Evolutionary conservation across 441 rosid genomes (phyloP).

Genomic region (Theobroma grandiflorum): DNA sequence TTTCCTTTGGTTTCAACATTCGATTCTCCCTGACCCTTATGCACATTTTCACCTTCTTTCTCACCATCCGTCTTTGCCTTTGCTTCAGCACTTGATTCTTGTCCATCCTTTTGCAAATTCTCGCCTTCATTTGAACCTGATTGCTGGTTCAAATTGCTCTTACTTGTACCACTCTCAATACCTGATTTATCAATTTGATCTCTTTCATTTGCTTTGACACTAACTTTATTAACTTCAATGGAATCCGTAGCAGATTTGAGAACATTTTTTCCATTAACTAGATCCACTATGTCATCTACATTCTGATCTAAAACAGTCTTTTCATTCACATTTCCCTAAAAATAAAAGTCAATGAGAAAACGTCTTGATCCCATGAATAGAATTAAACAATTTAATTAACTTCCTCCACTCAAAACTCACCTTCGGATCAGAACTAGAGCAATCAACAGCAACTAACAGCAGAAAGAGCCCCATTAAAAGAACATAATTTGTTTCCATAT

Average conservation of each 20-base stretch:
- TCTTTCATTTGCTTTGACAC: slow-evolving; percentile 20
- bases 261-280: slow-evolving; percentile 29
- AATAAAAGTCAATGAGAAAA: slow-evolving; percentile 21
- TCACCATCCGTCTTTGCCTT: slow-evolving; percentile 19
- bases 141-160: slow-evolving; percentile 12
- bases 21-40: slow-evolving; percentile 6
- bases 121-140: slow-evolving; percentile 21
- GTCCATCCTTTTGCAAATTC: slow-evolving; percentile 19
- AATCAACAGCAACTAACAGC: slow-evolving; percentile 38
- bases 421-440: slow-evolving; percentile 45
- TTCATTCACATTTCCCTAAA: slow-evolving; percentile 41
- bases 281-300: slow-evolving; percentile 21
- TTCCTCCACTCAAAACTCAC: slow-evolving; percentile 37
- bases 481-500: slow-evolving; percentile 48
- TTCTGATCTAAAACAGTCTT: slow-evolving; percentile 34
- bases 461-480: slow-evolving; percentile 48
- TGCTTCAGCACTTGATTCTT: slow-evolving; percentile 2
- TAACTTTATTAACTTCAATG: slow-evolving; percentile 29
- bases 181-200: slow-evolving; percentile 23
- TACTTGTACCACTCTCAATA: slow-evolving; percentile 1
- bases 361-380: not conserved
- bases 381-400: not conserved
- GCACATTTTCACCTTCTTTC: slow-evolving; percentile 29
- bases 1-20: slow-evolving; percentile 13
- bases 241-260: slow-evolving; percentile 34